phyloP scores from a whole-genome alignment of 495 filamentous ascomycete genomes.

The Margaritispora aquatica region DNA sequence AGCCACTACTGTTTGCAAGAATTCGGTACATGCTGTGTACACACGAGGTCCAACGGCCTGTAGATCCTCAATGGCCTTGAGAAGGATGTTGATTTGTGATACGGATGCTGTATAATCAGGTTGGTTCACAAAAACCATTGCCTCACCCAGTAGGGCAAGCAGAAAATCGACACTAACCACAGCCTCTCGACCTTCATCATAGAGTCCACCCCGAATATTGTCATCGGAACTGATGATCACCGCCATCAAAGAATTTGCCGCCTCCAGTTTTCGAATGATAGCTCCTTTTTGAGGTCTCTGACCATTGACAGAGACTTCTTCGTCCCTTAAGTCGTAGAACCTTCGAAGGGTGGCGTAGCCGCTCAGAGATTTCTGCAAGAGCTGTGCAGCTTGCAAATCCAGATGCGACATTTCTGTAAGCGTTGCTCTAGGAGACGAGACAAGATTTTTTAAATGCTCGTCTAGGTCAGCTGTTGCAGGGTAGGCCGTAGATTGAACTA shows the following conservation, averaged over 20 bases:
- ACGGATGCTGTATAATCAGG: slow-evolving; percentile 45
- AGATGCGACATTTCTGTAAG: slow-evolving; percentile 56
- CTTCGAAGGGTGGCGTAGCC: slow-evolving; percentile 83
- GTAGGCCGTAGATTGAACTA: slow-evolving; percentile 75
- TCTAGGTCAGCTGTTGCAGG: slow-evolving; percentile 65
- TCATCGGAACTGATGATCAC: slow-evolving; percentile 79
- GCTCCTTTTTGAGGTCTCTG: slow-evolving; percentile 29
- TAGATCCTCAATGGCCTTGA: slow-evolving; percentile 78
- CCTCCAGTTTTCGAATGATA: slow-evolving; percentile 54
- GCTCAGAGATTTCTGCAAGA: slow-evolving; percentile 76
- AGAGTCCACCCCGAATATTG: slow-evolving; percentile 82
- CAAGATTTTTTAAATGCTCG: slow-evolving; percentile 53
- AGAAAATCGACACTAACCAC: slow-evolving; percentile 82
- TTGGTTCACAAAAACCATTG: slow-evolving; percentile 56
- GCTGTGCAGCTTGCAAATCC: slow-evolving; percentile 70
- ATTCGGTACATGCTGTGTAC: slow-evolving; percentile 62
- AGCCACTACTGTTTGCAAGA: slow-evolving; percentile 51
- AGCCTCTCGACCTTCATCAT: slow-evolving; percentile 67
- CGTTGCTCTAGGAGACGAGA: slow-evolving; percentile 58
- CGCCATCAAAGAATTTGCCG: slow-evolving; percentile 64
- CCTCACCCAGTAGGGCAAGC: slow-evolving; percentile 78
- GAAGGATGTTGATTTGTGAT: slow-evolving; percentile 64
- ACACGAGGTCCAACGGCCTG: slow-evolving; percentile 68
- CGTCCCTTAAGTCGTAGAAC: slow-evolving; percentile 82
- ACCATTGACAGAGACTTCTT: slow-evolving; percentile 38